A percentile compares a stretch with the other conserved stretches of the same genome.
Evolutionary conservation across 306 rosid species (phyloP).

Genomic region (Betula pendula): DNA sequence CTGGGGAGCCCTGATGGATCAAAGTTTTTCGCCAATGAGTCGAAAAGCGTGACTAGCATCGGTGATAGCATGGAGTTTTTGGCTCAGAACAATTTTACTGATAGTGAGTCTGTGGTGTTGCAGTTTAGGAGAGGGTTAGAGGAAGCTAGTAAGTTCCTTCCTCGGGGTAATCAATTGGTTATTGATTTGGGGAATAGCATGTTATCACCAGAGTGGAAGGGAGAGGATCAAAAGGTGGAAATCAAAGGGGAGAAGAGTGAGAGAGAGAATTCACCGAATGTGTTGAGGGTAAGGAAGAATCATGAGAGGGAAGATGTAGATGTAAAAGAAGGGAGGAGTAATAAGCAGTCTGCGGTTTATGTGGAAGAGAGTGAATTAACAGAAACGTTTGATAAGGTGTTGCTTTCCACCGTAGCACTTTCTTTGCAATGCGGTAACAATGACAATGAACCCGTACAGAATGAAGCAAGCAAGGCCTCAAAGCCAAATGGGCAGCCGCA

Average conservation of each 20-base stretch:
- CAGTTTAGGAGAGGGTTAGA: conserved; percentile 17
- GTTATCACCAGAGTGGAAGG: background rate
- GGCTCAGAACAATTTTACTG: background rate
- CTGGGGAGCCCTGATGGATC: conserved; percentile 24
- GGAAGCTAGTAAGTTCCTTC: conserved; percentile 16
- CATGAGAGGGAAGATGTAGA: conserved; percentile 44
- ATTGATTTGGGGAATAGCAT: background rate
- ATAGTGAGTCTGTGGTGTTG: background rate
- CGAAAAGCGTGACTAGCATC: background rate
- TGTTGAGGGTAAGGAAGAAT: conserved; percentile 46
- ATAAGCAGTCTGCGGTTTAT: conserved; percentile 45
- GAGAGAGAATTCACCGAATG: background rate
- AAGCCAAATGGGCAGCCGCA: conserved; percentile 33
- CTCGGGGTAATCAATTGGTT: background rate
- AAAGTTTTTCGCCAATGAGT: background rate
- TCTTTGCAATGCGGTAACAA: background rate
- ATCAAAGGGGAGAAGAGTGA: conserved; percentile 31
- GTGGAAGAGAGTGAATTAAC: conserved; percentile 44
- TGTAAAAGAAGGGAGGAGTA: conserved; percentile 49
- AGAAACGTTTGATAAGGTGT: conserved; percentile 52
- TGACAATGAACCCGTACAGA: background rate
- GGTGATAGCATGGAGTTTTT: background rate
- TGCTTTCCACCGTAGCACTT: conserved; percentile 18
- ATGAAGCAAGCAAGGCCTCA: conserved; percentile 11
- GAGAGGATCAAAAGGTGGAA: background rate